These are phyloP conservation scores for Leucocoprinus gongylophorus DNA, from an alignment of 1,284 basidiomycete genomes.

Conservation along the genomic window DNA sequence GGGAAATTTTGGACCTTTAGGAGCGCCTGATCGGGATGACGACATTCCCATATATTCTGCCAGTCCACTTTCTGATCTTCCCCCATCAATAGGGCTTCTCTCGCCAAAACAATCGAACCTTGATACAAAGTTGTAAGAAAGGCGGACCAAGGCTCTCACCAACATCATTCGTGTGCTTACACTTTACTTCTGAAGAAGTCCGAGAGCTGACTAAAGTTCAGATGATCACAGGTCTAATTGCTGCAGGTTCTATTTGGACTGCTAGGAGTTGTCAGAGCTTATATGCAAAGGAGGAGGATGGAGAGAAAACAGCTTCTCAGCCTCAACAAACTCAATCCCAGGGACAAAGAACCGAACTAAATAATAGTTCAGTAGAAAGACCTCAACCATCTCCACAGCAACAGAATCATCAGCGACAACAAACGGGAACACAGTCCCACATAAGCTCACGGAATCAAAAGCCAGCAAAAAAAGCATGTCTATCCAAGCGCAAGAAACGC, in stretches of 20 bases:
- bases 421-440: background rate
- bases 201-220: background rate
- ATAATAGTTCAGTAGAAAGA: background rate
- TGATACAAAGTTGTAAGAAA: no score
- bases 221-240: conserved; percentile 6
- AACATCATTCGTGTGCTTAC: background rate
- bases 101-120: no score
- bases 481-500: background rate
- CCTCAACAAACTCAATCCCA: background rate
- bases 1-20: no score
- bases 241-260: conserved; percentile 9
- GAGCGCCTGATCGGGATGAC: no score
- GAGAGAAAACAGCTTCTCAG: background rate
- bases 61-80: no score
- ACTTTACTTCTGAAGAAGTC: background rate
- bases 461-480: background rate
- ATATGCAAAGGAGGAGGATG: background rate
- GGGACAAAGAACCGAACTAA: background rate
- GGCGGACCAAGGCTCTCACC: background rate
- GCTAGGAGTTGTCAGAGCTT: background rate
- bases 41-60: no score
- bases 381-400: background rate
- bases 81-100: no score
- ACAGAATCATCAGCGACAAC: background rate
- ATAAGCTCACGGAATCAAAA: background rate